These are phyloP conservation scores for Chaetomium tenue DNA, from an alignment of 495 filamentous ascomycete genomes.

Conservation along the genomic window DNA sequence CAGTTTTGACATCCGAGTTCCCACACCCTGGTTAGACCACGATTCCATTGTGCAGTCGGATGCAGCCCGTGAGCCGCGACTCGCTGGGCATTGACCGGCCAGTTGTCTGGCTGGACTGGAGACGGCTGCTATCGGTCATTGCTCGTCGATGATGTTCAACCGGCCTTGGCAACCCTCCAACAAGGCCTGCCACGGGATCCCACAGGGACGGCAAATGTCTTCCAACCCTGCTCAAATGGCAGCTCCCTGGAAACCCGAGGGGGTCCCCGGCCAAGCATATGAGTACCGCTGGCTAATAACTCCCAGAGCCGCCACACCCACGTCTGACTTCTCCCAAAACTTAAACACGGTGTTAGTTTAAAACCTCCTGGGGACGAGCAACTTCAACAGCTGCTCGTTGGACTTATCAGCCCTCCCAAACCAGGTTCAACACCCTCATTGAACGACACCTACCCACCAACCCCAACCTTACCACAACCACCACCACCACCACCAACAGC, in stretches of 20 bases:
- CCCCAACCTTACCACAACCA: background rate
- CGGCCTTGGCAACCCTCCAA: conserved; percentile 10
- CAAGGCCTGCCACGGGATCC: background rate
- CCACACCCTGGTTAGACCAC: conserved; percentile 12
- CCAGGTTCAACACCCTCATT: conserved; percentile 18
- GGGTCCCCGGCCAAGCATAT: background rate
- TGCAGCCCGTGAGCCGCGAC: background rate
- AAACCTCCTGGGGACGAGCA: conserved; percentile 23
- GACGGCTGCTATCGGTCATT: background rate
- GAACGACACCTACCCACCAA: background rate
- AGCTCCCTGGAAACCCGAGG: background rate
- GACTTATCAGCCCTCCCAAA: background rate
- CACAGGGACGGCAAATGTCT: conserved; percentile 18
- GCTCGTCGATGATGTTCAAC: conserved; percentile 8
- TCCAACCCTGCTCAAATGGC: background rate
- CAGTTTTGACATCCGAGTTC: conserved; percentile 20
- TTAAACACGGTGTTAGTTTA: conserved; percentile 6
- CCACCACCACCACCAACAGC: background rate
- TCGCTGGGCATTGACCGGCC: background rate
- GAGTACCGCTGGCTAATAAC: conserved; percentile 4
- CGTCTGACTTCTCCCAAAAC: background rate
- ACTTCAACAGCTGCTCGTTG: conserved; percentile 35
- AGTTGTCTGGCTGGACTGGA: background rate
- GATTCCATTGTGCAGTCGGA: background rate
- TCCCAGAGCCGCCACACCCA: conserved; percentile 4